phyloP scores from a whole-genome alignment of 257 asterid genomes.

The Capsicum baccatum region DNA sequence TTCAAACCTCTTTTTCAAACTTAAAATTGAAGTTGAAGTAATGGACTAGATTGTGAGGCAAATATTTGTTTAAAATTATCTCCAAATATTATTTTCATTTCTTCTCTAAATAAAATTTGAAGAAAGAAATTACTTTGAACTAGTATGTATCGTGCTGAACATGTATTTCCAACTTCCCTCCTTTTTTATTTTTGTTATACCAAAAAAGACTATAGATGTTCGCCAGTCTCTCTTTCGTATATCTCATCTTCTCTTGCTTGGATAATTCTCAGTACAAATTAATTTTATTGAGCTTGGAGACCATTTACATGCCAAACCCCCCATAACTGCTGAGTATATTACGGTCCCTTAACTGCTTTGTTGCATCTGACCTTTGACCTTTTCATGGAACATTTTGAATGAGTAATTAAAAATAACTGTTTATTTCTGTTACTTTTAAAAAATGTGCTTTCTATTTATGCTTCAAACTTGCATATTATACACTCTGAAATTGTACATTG shows the following conservation, averaged over 20 bases:
- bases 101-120: background rate
- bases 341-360: background rate
- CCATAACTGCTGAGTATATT: background rate
- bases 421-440: background rate
- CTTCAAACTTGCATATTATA: constrained; percentile 15
- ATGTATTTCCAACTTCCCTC: background rate
- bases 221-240: background rate
- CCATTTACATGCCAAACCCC: background rate
- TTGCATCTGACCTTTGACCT: constrained; percentile 1
- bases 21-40: background rate
- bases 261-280: background rate
- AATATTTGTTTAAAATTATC: background rate
- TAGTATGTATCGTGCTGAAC: background rate
- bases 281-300: background rate
- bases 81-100: constrained; percentile 6
- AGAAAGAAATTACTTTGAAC: background rate
- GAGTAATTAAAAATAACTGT: background rate
- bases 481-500: background rate
- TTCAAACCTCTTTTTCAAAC: too few relatives aligned
- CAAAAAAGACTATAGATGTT: background rate
- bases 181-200: background rate
- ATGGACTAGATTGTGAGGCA: background rate
- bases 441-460: background rate
- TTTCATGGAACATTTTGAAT: background rate
- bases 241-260: constrained; percentile 4